Evolutionary conservation across 345 rosid species (phyloP).

Genomic region (Aquilaria malaccensis): DNA sequence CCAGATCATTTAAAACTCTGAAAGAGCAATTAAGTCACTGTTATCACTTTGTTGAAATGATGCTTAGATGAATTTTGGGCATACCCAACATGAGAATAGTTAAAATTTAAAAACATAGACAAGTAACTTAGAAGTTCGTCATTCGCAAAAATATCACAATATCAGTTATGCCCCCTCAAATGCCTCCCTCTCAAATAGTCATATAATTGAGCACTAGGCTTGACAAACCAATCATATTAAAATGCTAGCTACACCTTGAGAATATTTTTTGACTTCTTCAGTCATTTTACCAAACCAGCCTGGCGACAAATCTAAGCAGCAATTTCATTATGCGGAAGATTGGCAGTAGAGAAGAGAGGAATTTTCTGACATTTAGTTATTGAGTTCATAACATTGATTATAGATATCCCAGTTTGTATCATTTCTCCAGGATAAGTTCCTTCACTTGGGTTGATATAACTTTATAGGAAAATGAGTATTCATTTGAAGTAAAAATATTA

Average conservation of each 20-base stretch:
- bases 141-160: too few species aligned
- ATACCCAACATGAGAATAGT: too few species aligned
- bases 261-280: constrained; percentile 73
- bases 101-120: too few species aligned
- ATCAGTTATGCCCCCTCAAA: too few species aligned
- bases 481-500: not conserved
- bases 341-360: constrained; percentile 97
- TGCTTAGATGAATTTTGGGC: too few species aligned
- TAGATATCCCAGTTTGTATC: constrained; percentile 97
- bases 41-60: too few species aligned
- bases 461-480: constrained; percentile 33
- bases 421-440: constrained; percentile 94
- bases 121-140: too few species aligned
- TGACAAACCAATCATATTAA: too few species aligned
- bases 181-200: too few species aligned
- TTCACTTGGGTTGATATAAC: constrained; percentile 92
- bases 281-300: constrained; percentile 92
- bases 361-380: constrained; percentile 97
- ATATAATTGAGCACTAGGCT: too few species aligned
- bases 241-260: constrained; percentile 39
- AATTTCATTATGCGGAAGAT: constrained; percentile 99
- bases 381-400: constrained; percentile 96
- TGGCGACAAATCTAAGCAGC: constrained; percentile 99
- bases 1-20: too few species aligned
- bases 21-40: too few species aligned